These are phyloP conservation scores for Candida dubliniensis DNA, from an alignment of 1,139 yeast species.

Conservation along the genomic window DNA sequence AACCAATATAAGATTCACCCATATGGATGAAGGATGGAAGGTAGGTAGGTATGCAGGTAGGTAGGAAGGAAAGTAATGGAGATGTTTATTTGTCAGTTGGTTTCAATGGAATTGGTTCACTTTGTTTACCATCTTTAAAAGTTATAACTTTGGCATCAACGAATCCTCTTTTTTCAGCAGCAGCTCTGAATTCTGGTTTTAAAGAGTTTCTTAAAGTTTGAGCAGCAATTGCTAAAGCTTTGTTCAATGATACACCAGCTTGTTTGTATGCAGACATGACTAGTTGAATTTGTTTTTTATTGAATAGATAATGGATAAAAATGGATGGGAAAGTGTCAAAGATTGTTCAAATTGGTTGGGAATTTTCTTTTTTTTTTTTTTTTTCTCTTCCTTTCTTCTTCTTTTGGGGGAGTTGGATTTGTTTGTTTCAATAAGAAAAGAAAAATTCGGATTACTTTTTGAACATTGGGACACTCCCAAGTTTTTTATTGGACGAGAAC, in stretches of 20 bases:
- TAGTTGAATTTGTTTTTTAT: slow-evolving; percentile 2
- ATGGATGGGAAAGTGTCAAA: neutral
- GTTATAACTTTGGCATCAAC: slow-evolving; percentile 76
- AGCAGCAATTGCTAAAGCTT: slow-evolving; percentile 89
- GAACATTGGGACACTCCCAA: no score
- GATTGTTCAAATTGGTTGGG: neutral
- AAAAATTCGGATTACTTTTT: no score
- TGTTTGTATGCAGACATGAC: slow-evolving; percentile 77
- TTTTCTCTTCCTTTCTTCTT: slow-evolving; percentile 2
- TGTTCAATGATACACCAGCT: slow-evolving; percentile 86
- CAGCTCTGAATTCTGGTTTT: slow-evolving; percentile 81
- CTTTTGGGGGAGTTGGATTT: no score
- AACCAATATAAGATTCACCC: no score
- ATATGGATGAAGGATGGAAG: no score
- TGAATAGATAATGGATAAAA: slow-evolving; percentile 1
- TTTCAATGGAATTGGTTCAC: slow-evolving; percentile 29
- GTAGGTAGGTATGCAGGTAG: no score
- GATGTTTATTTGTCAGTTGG: slow-evolving; percentile 10
- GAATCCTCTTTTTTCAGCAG: slow-evolving; percentile 71
- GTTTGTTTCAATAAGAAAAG: no score
- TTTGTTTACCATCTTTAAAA: slow-evolving; percentile 64
- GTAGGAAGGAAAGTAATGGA: no score
- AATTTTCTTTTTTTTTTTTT: slow-evolving; percentile 3
- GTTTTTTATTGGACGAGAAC: slow-evolving; percentile 7
- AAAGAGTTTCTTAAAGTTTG: slow-evolving; percentile 84